Percentiles rank a stretch among this genome's conserved stretches.
These are phyloP conservation scores for Helicostylum pulchrum DNA, from an alignment of 192 early-diverging fungal genomes.

Conservation along the genomic window DNA sequence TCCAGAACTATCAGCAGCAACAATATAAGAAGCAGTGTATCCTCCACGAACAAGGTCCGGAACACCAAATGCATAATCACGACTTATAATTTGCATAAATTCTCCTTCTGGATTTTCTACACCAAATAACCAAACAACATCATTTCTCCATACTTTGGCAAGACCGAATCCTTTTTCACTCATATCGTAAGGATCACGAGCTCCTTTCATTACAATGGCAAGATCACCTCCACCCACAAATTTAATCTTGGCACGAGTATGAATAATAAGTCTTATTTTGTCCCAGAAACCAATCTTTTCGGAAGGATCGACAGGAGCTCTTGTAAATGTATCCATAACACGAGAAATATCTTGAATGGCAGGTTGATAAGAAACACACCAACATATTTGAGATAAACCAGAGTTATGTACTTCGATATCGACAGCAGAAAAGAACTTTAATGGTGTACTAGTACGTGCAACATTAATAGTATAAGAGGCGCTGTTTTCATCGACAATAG, in stretches of 20 bases:
- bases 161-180: slow-evolving; percentile 37
- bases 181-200: slow-evolving; percentile 41
- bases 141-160: slow-evolving; percentile 36
- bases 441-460: slow-evolving; percentile 33
- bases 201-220: slow-evolving; percentile 36
- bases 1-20: not conserved
- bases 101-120: slow-evolving; percentile 38
- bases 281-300: slow-evolving; percentile 45
- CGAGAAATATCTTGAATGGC: slow-evolving; percentile 37
- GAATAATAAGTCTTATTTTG: slow-evolving; percentile 42
- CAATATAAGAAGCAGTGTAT: slow-evolving; percentile 19
- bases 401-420: slow-evolving; percentile 33
- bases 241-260: slow-evolving; percentile 31
- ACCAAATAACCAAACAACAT: slow-evolving; percentile 34
- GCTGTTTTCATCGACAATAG: not conserved
- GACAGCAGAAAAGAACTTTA: slow-evolving; percentile 44
- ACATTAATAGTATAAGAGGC: slow-evolving; percentile 22
- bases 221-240: slow-evolving; percentile 39
- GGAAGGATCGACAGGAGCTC: slow-evolving; percentile 42
- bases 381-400: slow-evolving; percentile 22
- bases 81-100: slow-evolving; percentile 42
- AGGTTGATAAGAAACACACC: slow-evolving; percentile 40
- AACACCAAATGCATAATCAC: slow-evolving; percentile 40
- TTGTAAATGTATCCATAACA: slow-evolving; percentile 36
- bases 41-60: slow-evolving; percentile 38